Evolutionary conservation across 257 asterid genomes (phyloP).

Genomic region (Verbena officinalis): DNA sequence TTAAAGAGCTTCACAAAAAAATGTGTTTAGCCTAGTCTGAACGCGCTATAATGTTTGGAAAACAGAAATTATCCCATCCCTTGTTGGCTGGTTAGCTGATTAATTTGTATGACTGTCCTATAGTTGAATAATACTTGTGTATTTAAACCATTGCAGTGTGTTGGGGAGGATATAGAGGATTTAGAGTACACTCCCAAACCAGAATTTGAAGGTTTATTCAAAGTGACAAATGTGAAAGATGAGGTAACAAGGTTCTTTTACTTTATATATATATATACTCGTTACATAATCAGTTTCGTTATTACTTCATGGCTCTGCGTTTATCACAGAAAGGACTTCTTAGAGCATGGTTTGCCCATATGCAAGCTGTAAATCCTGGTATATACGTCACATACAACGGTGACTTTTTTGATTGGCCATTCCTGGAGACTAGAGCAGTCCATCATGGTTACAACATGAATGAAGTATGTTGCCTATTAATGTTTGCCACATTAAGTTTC

Average conservation of each 20-base stretch:
- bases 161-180: slow-evolving; percentile 95
- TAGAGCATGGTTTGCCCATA: slow-evolving; percentile 80
- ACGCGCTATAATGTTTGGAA: slow-evolving; percentile 15
- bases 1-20: slow-evolving; percentile 2
- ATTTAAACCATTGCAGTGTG: slow-evolving; percentile 61
- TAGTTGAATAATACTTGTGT: slow-evolving; percentile 19
- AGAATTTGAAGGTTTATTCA: slow-evolving; percentile 88
- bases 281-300: slow-evolving; percentile 1
- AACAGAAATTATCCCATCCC: not conserved
- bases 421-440: slow-evolving; percentile 84
- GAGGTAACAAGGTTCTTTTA: slow-evolving; percentile 61
- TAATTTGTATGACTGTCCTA: slow-evolving; percentile 11
- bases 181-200: slow-evolving; percentile 97
- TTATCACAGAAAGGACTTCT: slow-evolving; percentile 79
- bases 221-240: slow-evolving; percentile 82
- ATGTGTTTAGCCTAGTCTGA: slow-evolving; percentile 8
- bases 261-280: not conserved
- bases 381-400: slow-evolving; percentile 97
- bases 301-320: slow-evolving; percentile 22
- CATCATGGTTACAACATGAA: slow-evolving; percentile 82
- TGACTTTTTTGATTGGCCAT: slow-evolving; percentile 99
- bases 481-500: slow-evolving; percentile 26
- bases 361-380: slow-evolving; percentile 96
- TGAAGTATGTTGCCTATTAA: slow-evolving; percentile 53
- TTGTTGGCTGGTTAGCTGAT: slow-evolving; percentile 20